These are phyloP conservation scores for Cyphellophora europaea DNA, from an alignment of 2,329 filamentous ascomycete genomes.

Conservation along the genomic window DNA sequence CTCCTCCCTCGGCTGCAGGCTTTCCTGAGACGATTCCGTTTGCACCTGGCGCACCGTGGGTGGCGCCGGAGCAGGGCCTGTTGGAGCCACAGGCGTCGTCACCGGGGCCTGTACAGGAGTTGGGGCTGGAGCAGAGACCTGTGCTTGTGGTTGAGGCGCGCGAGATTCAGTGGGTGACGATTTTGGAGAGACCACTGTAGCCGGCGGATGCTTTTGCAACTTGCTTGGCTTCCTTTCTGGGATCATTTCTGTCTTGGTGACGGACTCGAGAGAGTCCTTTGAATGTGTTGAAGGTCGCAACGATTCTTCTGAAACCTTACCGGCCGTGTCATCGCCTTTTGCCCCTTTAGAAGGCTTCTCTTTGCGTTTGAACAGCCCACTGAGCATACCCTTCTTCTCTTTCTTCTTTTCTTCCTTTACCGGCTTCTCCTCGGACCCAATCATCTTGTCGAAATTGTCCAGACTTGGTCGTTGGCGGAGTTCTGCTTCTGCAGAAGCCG, in stretches of 20 bases:
- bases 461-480: constrained; percentile 55
- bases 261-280: constrained; percentile 35
- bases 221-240: constrained; percentile 55
- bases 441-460: constrained; percentile 65
- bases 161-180: constrained; percentile 20
- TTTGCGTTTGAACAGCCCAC: constrained; percentile 58
- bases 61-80: constrained; percentile 9
- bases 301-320: constrained; percentile 54
- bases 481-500: constrained; percentile 74
- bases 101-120: constrained; percentile 2
- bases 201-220: constrained; percentile 57
- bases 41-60: constrained; percentile 11
- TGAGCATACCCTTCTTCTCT: constrained; percentile 65
- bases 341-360: constrained; percentile 49
- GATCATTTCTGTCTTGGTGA: constrained; percentile 24
- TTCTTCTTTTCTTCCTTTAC: constrained; percentile 66
- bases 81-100: constrained; percentile 5
- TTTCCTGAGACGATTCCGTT: constrained; percentile 2
- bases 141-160: constrained; percentile 27
- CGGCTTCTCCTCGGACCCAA: constrained; percentile 45
- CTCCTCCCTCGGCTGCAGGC: background rate
- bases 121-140: constrained; percentile 10
- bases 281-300: constrained; percentile 35
- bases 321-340: constrained; percentile 36
- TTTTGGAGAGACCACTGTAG: constrained; percentile 19